Base-by-base conservation (phyloP, 148 eudicot genomes). In the Spergularia bocconei region DNA sequence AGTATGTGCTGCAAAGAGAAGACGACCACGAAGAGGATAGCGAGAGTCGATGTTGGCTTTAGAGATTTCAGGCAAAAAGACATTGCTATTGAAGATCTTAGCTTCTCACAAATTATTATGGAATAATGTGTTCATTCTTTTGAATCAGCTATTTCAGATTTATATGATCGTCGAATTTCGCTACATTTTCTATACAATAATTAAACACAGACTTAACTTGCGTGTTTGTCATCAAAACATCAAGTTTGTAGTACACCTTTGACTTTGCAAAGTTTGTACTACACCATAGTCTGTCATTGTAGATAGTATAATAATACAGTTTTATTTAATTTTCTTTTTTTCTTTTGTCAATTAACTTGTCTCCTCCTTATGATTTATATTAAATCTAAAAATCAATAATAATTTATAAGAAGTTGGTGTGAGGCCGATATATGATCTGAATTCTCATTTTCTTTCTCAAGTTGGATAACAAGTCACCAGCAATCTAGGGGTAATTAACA, bases 201-300 rank as follows among this genome's bases (percentile, higher is more conserved):
- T 75, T 74, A 33, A 55, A 48, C 20, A 19, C 12, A 2, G 53
- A 25, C 33, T 75, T 81, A 63, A 50, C 58, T 57, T 61, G 70
- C 52, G 68, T 57, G 75, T 72, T 56, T 56, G 65, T 7, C 62
- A 64, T 71, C 14, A 25, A 47, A 83, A 47, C 65, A 21, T 21
- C 48, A 64, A 16, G 51, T 65, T 63, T 64, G 88, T 65, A 83
- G 90, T 87, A 87, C 90, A 85, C 70, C 20, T 61, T 81, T 87
- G 90, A 87, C 90, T 87, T 81, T 55, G 53, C 68, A 41, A 70
- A 71, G 9, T 67, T 82, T 6, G 74, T 71, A 76, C 73, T 61
- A 75, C 89, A 86, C 73, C 25, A 47, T 41, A 5, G 71, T 67
- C 54, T n/a, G 61, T 47, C 11, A 25, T 41, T 5, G n/a, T 71